These are phyloP conservation scores for Kwoniella dendrophila DNA, from an alignment of 768 basidiomycete species.

Conservation along the genomic window DNA sequence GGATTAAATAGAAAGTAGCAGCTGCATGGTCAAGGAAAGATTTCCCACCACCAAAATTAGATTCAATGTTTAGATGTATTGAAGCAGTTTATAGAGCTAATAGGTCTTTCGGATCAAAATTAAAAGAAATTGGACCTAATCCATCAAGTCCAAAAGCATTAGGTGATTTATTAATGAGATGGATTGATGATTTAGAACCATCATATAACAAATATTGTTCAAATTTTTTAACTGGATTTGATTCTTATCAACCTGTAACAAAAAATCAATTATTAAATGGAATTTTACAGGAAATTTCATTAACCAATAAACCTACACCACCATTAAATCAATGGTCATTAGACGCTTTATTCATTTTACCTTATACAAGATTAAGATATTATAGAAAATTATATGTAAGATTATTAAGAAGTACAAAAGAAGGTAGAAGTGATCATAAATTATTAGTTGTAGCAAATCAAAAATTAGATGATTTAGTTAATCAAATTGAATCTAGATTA, in stretches of 20 bases:
- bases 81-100: constrained; percentile 93
- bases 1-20: constrained; percentile 74
- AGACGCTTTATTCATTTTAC: constrained; percentile 83
- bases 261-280: constrained; percentile 71
- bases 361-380: constrained; percentile 80
- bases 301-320: constrained; percentile 65
- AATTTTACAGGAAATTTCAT: constrained; percentile 72
- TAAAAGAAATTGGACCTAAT: constrained; percentile 89
- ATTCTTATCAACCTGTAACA: constrained; percentile 77
- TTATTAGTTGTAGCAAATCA: constrained; percentile 78
- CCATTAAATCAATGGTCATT: constrained; percentile 68
- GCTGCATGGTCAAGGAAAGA: constrained; percentile 96
- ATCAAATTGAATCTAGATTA: constrained; percentile 66
- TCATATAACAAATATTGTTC: constrained; percentile 82
- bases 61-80: constrained; percentile 90
- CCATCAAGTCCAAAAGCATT: constrained; percentile 90
- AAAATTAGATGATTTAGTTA: constrained; percentile 73
- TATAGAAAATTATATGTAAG: constrained; percentile 87
- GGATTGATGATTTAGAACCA: constrained; percentile 89
- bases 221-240: constrained; percentile 75
- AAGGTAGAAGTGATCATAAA: constrained; percentile 82
- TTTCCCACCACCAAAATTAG: constrained; percentile 87
- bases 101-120: constrained; percentile 73
- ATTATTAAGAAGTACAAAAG: constrained; percentile 79
- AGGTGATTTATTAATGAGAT: constrained; percentile 93